Evolutionary conservation across 2,329 filamentous ascomycete species (phyloP), one percentile per base, ranked within the genome.

Genomic region (Neofusicoccum laricinum): DNA sequence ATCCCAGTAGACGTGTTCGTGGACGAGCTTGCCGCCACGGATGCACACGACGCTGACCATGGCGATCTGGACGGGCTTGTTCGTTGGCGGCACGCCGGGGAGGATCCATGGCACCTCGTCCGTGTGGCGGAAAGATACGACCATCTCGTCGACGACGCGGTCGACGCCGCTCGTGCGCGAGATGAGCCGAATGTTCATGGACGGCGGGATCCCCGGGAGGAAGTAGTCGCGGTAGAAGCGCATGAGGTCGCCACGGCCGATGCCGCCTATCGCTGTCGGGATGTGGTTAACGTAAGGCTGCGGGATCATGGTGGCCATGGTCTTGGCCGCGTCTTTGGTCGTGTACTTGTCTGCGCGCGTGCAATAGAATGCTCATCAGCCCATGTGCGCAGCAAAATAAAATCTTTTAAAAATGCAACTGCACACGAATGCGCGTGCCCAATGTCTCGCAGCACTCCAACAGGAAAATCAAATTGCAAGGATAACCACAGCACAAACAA

Each of bases 1-100:
- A 64, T 87, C 85, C 85, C 85, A 87, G 68, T 86, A 86, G 65
- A 86, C 76, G 66, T 85, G 83, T 70, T 87, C 85, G 1, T 82
- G 82, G 61, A 80, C 82, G 15, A 87, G 72, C 68, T 81, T 84
- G 0, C 81, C 83, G 0, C 80, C 83, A 38, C 82, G 77, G 15
- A 86, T 74, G 43, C 79, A 79, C 4, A 87, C 83, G 11, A 88
- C 79, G 61, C 81, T 84, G 32, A 87, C 83, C 36, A 87, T 69
- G 2, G 84, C 78, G 25, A 88, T 76, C 68, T 87, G 80, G 2
- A 87, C 83, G n/a, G 74, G 73, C 64, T 82, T 85, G 66, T 82
- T 76, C 2, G 85, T 88, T 4, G 85, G 78, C 21, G 82, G 79
- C 0, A 88, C 79, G 0, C 81, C 84, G 0, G 85, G 86, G 0